Evolutionary conservation across 345 rosid species (phyloP).

Genomic region (Heritiera littoralis): DNA sequence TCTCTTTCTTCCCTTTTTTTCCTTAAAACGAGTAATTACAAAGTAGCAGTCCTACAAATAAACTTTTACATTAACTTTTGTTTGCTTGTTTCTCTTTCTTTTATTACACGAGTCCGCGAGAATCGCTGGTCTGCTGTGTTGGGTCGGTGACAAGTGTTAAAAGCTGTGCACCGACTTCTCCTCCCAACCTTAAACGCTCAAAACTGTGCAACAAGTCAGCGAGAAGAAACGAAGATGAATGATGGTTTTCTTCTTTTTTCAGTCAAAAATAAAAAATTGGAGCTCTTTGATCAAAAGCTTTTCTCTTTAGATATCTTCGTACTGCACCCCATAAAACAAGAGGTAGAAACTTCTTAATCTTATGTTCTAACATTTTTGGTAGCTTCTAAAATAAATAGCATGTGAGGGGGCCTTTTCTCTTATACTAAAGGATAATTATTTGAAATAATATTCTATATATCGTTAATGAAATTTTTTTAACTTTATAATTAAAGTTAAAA

Average conservation of each 20-base stretch:
- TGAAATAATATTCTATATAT: too few relatives aligned
- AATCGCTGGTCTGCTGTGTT: conserved; percentile 26
- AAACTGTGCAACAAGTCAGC: background rate
- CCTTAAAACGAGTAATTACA: background rate
- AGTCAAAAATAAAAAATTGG: background rate
- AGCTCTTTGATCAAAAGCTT: background rate
- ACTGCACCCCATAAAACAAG: background rate
- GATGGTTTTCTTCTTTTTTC: background rate
- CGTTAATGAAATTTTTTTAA: too few relatives aligned
- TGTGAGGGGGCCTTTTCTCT: too few relatives aligned
- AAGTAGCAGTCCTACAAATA: background rate
- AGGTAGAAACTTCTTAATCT: background rate
- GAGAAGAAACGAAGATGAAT: background rate
- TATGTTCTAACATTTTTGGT: too few relatives aligned
- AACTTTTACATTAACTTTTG: conserved; percentile 21
- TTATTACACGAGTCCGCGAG: conserved; percentile 31
- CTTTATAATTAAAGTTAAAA: too few relatives aligned
- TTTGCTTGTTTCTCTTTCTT: conserved; percentile 8
- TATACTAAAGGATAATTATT: too few relatives aligned
- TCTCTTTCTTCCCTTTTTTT: background rate
- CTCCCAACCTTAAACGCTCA: conserved; percentile 35
- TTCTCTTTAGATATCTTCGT: too few relatives aligned
- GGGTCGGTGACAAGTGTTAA: conserved; percentile 37
- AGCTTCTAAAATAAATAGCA: too few relatives aligned
- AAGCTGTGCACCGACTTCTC: conserved; percentile 36